Conservation (phyloP, 164 flowering plant species). For the Warburgia ugandensis region DNA sequence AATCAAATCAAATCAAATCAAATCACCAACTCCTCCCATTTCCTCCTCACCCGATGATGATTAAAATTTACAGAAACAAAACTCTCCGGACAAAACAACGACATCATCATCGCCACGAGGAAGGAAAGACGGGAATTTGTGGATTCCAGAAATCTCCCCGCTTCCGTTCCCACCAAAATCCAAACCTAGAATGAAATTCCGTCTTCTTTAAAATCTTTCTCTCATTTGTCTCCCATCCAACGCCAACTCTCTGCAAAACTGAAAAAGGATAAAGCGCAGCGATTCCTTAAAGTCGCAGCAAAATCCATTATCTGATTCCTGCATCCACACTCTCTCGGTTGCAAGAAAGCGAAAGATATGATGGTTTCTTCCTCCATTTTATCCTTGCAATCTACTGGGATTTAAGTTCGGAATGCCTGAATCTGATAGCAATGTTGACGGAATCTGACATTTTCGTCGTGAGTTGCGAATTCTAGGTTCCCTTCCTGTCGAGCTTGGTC, state of each 20-base stretch:
- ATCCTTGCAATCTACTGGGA: background rate
- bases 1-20: too few relatives aligned
- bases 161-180: background rate
- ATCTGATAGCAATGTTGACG: background rate
- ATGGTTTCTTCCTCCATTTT: background rate
- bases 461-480: slow-evolving; percentile 11
- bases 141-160: too few relatives aligned
- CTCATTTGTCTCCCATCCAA: slow-evolving; percentile 9
- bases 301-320: slow-evolving; percentile 9
- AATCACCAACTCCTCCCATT: too few relatives aligned
- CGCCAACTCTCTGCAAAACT: slow-evolving; percentile 13
- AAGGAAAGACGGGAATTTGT: too few relatives aligned
- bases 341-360: background rate
- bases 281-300: slow-evolving; percentile 16
- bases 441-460: slow-evolving; percentile 1
- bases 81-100: too few relatives aligned
- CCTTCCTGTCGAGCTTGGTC: background rate
- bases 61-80: too few relatives aligned
- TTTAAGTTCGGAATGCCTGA: background rate
- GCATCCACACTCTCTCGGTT: slow-evolving; percentile 4
- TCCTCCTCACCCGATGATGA: too few relatives aligned
- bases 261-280: background rate
- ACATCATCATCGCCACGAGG: too few relatives aligned
- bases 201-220: background rate
- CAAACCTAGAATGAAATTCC: too few relatives aligned